Conservation (phyloP, 352 stramenopile species). For the Phytophthora macrochlamydospora region DNA sequence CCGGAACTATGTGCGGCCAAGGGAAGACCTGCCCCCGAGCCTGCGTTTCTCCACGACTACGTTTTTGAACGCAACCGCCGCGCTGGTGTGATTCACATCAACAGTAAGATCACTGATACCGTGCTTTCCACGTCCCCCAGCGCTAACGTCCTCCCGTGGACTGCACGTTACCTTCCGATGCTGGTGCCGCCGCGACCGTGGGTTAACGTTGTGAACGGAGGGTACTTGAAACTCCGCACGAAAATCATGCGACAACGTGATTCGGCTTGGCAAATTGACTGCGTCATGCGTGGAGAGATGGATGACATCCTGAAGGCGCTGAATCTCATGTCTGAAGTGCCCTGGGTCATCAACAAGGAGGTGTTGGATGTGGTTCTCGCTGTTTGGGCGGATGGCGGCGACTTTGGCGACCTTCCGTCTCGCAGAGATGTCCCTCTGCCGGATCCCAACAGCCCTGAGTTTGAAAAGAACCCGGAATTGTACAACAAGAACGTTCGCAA, state of each 20-base stretch:
- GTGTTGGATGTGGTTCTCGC: constrained; percentile 92
- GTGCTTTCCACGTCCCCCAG: constrained; percentile 57
- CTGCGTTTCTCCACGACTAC: constrained; percentile 78
- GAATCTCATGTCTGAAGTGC: constrained; percentile 92
- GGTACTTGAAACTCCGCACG: constrained; percentile 92
- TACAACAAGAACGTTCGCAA: constrained; percentile 78
- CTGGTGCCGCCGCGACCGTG: constrained; percentile 94
- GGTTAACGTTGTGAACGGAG: constrained; percentile 88
- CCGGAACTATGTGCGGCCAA: constrained; percentile 37
- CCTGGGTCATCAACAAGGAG: constrained; percentile 96
- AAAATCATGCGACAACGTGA: constrained; percentile 93
- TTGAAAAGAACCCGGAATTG: constrained; percentile 65
- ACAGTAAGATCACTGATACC: constrained; percentile 59
- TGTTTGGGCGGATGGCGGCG: constrained; percentile 91
- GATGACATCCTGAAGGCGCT: constrained; percentile 88
- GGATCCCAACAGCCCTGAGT: constrained; percentile 60
- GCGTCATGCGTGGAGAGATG: constrained; percentile 88
- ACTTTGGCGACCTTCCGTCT: constrained; percentile 94
- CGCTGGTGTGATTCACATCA: constrained; percentile 79
- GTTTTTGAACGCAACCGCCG: constrained; percentile 83
- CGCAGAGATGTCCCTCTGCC: constrained; percentile 65
- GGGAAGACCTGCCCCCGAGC: constrained; percentile 32
- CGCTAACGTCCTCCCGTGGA: constrained; percentile 77
- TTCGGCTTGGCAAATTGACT: constrained; percentile 87
- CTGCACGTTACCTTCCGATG: constrained; percentile 95